Evolutionary conservation across 2,329 filamentous ascomycete species (phyloP), one percentile per base, ranked within the genome.

Genomic region (Alternaria gansuensis): DNA sequence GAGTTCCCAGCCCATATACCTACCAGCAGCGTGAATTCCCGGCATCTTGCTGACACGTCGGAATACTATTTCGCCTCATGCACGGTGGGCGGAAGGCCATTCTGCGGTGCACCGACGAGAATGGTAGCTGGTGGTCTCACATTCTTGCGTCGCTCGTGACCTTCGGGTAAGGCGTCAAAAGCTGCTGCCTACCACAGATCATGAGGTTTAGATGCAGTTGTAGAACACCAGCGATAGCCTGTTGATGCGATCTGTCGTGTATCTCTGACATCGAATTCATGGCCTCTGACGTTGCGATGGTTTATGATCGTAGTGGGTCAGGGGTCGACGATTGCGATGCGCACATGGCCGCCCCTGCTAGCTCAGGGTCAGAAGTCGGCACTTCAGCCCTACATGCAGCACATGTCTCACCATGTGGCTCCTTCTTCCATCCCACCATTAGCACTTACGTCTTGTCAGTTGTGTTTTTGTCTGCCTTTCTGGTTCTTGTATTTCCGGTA

Each of bases 331-430:
- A 57, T 54, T 54, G 21, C 23, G 59, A 61, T 55, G 41, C 17
- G 46, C 51, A 14, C 54, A 33, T 41, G 49, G 54, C 39, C 31
- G 28, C 14, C 54, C 54, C 50, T 61, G 51, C 49, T 60, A 62
- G 43, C 39, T 41, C 49, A 43, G 45, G 50, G 54, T 36, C 52
- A 49, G 52, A 31, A 21, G 50, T 56, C 57, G 52, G 57, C 57
- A 33, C 3, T 40, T 37, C 23, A 56, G 39, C 46, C 41, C 51
- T 62, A 51, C 49, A 23, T 51, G 43, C 29, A 41, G 51, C 46
- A 44, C 39, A 28, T 49, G 33, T 41, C 36, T 46, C 51, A 51
- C 55, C 37, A 59, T 55, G 59, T 21, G 33, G 48, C 46, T 58
- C 41, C 36, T 45, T 21, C 39, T 39, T 52, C 7, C 43, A 50